Conservation (phyloP, 2,329 filamentous ascomycete species). For the Pseudogymnoascus sp. region DNA sequence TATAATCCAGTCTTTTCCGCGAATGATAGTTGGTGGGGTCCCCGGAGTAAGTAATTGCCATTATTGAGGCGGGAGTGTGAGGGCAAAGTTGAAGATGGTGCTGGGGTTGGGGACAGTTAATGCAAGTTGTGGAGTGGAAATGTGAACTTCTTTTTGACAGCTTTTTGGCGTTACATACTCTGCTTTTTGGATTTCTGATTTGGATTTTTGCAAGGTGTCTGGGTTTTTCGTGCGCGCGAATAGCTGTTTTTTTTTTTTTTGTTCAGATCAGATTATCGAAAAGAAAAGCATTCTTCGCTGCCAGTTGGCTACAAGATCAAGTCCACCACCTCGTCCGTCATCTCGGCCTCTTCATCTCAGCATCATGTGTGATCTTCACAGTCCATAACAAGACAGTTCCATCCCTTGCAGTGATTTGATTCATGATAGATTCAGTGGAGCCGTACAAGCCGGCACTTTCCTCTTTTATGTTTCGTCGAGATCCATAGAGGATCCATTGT, state of each 20-base stretch:
- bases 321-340: background rate
- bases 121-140: background rate
- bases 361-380: background rate
- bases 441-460: background rate
- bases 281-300: background rate
- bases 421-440: background rate
- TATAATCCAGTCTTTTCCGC: slow-evolving; percentile 1
- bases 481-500: background rate
- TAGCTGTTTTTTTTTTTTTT: background rate
- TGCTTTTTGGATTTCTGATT: background rate
- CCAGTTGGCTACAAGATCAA: background rate
- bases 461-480: background rate
- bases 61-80: background rate
- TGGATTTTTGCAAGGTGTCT: background rate
- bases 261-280: background rate
- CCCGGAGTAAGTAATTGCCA: background rate
- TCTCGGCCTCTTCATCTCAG: background rate
- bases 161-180: background rate
- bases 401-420: background rate
- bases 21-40: background rate
- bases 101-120: background rate
- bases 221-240: background rate
- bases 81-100: background rate
- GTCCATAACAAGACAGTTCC: background rate
- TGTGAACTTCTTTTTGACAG: background rate